A percentile compares a stretch with the other conserved stretches of the same genome.
Evolutionary conservation across 1,284 basidiomycete genomes (phyloP).

Genomic region (Apiotrichum montevideense): DNA sequence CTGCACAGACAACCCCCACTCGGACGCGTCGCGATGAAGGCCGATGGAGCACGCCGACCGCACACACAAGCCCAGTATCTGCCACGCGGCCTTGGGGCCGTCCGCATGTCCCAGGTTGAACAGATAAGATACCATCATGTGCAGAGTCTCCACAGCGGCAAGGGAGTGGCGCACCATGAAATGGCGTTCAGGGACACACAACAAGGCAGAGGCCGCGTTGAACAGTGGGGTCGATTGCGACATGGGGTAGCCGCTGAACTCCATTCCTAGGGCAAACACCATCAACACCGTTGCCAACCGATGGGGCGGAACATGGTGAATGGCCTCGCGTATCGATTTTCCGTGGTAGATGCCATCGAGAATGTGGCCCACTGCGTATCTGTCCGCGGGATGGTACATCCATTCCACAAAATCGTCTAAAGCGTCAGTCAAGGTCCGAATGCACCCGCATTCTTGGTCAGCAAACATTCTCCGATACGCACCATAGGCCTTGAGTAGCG

Average conservation of each 20-base stretch:
- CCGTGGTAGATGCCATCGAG: constrained; percentile 13
- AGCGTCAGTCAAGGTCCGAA: neutral
- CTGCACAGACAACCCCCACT: constrained; percentile 19
- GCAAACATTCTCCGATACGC: neutral
- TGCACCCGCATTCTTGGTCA: neutral
- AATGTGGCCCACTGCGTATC: constrained; percentile 3
- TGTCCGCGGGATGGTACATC: constrained; percentile 23
- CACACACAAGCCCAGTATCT: constrained; percentile 17
- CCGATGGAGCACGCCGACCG: constrained; percentile 17
- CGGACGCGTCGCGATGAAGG: constrained; percentile 20
- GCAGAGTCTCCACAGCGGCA: constrained; percentile 19
- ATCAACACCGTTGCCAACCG: constrained; percentile 17
- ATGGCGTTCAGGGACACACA: constrained; percentile 17
- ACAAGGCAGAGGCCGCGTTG: constrained; percentile 15
- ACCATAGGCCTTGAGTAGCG: constrained; percentile 13
- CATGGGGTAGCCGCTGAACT: constrained; percentile 11
- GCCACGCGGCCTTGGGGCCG: constrained; percentile 17
- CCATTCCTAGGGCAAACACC: constrained; percentile 12
- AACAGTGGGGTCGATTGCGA: constrained; percentile 8
- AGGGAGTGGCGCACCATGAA: constrained; percentile 21
- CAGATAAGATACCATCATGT: constrained; percentile 23
- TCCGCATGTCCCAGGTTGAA: constrained; percentile 17
- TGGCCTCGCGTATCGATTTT: constrained; percentile 8
- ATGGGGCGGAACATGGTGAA: constrained; percentile 17
- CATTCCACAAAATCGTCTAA: constrained; percentile 19